Evolutionary conservation across 345 rosid species (phyloP).

Genomic region (Citrus australasica): DNA sequence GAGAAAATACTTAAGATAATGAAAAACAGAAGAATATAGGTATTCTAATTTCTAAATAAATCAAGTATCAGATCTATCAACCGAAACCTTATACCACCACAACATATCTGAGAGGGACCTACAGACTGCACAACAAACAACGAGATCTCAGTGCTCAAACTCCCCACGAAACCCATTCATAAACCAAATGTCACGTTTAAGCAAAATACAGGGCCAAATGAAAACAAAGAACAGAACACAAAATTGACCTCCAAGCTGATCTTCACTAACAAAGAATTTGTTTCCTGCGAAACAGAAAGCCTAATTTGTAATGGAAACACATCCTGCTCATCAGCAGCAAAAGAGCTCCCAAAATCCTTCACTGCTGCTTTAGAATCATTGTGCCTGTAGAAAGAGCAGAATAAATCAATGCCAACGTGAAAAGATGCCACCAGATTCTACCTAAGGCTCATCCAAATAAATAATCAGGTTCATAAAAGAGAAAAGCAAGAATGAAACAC

Average conservation of each 20-base stretch:
- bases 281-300: constrained; percentile 44
- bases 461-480: background rate
- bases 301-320: constrained; percentile 56
- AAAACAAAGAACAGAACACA: constrained; percentile 4
- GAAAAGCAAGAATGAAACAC: background rate
- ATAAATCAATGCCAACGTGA: background rate
- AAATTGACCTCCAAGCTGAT: constrained; percentile 46
- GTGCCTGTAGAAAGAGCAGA: constrained; percentile 40
- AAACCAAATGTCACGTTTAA: background rate
- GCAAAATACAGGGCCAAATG: constrained; percentile 3
- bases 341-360: constrained; percentile 24
- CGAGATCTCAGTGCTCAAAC: background rate
- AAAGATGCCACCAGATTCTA: background rate
- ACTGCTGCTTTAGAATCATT: constrained; percentile 30
- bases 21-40: background rate
- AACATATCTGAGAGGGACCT: constrained; percentile 3
- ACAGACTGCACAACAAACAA: background rate
- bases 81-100: constrained; percentile 12
- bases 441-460: background rate
- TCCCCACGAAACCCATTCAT: background rate
- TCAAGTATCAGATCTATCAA: constrained; percentile 12
- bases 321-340: constrained; percentile 38
- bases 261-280: constrained; percentile 44
- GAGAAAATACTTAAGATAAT: constrained; percentile 11
- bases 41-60: constrained; percentile 1